phyloP scores from a whole-genome alignment of 768 basidiomycete genomes.

The Suillus sp. region DNA sequence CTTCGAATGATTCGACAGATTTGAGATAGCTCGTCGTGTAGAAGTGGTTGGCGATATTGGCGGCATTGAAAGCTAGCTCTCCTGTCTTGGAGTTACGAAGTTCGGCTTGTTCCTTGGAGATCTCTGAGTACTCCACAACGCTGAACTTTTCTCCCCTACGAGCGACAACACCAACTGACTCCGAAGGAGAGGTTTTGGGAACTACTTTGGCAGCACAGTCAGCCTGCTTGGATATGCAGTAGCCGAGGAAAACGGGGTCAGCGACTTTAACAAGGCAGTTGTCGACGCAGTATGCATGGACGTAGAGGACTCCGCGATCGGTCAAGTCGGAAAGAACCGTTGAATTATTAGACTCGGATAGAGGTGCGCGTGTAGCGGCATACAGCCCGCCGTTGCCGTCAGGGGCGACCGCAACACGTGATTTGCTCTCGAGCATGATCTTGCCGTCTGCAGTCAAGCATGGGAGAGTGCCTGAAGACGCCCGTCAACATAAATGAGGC shows the following conservation, averaged over 20 bases:
- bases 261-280: slow-evolving; percentile 98
- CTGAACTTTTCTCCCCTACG: slow-evolving; percentile 79
- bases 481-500: background rate
- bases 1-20: slow-evolving; percentile 77
- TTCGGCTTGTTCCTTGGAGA: slow-evolving; percentile 85
- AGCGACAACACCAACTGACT: slow-evolving; percentile 95
- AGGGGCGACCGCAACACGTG: slow-evolving; percentile 89
- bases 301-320: slow-evolving; percentile 75
- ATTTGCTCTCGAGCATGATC: slow-evolving; percentile 79
- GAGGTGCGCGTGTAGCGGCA: slow-evolving; percentile 82
- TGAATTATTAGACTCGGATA: slow-evolving; percentile 58
- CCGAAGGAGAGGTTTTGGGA: slow-evolving; percentile 80
- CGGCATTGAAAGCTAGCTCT: slow-evolving; percentile 89
- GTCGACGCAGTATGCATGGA: slow-evolving; percentile 97
- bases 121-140: slow-evolving; percentile 98
- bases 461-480: slow-evolving; percentile 82
- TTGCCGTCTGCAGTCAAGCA: slow-evolving; percentile 95
- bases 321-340: slow-evolving; percentile 86
- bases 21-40: slow-evolving; percentile 88
- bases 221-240: slow-evolving; percentile 84
- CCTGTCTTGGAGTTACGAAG: slow-evolving; percentile 65
- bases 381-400: slow-evolving; percentile 99
- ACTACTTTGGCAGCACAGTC: slow-evolving; percentile 97
- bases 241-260: slow-evolving; percentile 96
- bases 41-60: slow-evolving; percentile 98